These are phyloP conservation scores for Penicillium lividum DNA, from an alignment of 495 filamentous ascomycete species.

Conservation along the genomic window DNA sequence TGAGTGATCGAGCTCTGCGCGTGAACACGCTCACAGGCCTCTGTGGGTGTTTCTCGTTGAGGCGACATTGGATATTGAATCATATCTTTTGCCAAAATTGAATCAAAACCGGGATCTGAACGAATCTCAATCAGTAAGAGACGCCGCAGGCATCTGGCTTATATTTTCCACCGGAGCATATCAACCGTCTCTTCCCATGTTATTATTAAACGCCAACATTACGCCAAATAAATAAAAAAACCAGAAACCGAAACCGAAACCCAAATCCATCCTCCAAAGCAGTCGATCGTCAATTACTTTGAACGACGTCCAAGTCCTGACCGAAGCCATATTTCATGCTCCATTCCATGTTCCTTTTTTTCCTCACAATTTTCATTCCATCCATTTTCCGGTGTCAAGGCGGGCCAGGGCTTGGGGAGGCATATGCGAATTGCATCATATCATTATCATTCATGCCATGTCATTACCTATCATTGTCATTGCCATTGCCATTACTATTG, in stretches of 20 bases:
- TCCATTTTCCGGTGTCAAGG: constrained; percentile 22
- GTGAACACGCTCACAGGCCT: not conserved
- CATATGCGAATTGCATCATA: constrained; percentile 16
- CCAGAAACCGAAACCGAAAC: not conserved
- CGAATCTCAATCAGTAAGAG: not conserved
- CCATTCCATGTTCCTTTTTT: not conserved
- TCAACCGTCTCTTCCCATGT: not conserved
- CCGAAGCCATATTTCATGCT: not conserved
- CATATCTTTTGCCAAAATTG: not conserved
- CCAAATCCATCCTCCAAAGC: not conserved
- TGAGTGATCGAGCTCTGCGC: not conserved
- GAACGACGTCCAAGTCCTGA: not conserved
- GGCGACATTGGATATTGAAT: not conserved
- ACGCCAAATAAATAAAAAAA: not conserved
- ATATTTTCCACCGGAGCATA: not conserved
- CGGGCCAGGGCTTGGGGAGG: constrained; percentile 4
- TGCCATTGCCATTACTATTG: constrained; percentile 9
- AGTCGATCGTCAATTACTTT: not conserved
- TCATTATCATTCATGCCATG: constrained; percentile 5
- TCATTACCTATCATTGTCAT: constrained; percentile 14
- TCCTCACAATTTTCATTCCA: constrained; percentile 21
- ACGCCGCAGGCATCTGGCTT: not conserved
- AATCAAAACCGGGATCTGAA: not conserved
- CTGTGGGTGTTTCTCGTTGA: not conserved
- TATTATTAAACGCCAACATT: not conserved